Evolutionary conservation across 768 basidiomycete species (phyloP).

Genomic region (Boletus reticuloceps): DNA sequence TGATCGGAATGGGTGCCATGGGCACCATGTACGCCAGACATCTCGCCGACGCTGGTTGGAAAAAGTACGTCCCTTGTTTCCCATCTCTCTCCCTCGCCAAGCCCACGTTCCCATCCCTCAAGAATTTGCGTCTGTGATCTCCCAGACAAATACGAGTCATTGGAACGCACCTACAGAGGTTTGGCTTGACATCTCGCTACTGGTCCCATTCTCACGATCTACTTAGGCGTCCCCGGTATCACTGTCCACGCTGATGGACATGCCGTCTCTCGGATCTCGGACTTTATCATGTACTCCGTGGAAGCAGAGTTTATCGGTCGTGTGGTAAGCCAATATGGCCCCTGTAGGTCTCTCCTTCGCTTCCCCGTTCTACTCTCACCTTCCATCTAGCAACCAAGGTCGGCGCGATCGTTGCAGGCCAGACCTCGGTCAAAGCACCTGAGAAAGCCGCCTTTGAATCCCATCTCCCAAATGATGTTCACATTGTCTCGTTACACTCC

Average conservation of each 20-base stretch:
- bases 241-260: constrained; percentile 78
- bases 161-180: constrained; percentile 66
- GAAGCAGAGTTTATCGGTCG: constrained; percentile 84
- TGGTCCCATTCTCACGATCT: constrained; percentile 11
- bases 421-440: constrained; percentile 96
- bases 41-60: constrained; percentile 84
- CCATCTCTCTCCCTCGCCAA: background rate
- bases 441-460: constrained; percentile 89
- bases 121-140: constrained; percentile 92
- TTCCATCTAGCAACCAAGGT: constrained; percentile 75
- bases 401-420: constrained; percentile 89
- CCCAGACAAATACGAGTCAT: constrained; percentile 64
- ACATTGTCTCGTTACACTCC: constrained; percentile 92
- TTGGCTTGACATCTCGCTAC: constrained; percentile 34
- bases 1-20: constrained; percentile 99
- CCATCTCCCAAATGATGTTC: constrained; percentile 79
- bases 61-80: constrained; percentile 49
- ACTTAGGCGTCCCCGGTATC: constrained; percentile 56
- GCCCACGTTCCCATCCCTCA: background rate
- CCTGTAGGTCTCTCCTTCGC: constrained; percentile 54
- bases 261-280: constrained; percentile 81
- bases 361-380: background rate
- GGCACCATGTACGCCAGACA: constrained; percentile 86
- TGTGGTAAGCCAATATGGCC: constrained; percentile 87
- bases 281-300: constrained; percentile 94